phyloP scores from a whole-genome alignment of 345 rosid genomes.

The Populus ilicifolia region DNA sequence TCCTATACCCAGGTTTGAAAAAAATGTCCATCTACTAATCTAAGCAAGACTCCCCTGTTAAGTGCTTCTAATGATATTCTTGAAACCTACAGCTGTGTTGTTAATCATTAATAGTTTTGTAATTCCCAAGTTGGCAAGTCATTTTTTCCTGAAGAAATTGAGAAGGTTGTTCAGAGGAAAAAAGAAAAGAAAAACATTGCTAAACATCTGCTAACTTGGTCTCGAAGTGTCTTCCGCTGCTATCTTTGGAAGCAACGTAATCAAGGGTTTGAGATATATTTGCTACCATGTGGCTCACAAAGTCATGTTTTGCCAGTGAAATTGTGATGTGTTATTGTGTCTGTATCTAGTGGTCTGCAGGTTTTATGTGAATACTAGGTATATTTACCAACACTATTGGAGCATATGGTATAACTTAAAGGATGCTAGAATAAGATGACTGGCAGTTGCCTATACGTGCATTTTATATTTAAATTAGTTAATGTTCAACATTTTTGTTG shows the following conservation, averaged over 20 bases:
- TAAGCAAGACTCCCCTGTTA: background rate
- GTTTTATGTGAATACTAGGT: background rate
- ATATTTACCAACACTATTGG: too few species aligned
- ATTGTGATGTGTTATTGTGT: background rate
- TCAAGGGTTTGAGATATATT: background rate
- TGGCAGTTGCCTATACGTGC: too few species aligned
- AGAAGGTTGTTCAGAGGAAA: too few species aligned
- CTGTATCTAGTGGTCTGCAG: background rate
- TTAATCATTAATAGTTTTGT: too few species aligned
- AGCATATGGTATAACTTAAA: too few species aligned
- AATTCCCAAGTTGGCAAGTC: too few species aligned
- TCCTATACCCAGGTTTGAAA: conserved; percentile 67
- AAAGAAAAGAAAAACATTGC: background rate
- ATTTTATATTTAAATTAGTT: too few species aligned
- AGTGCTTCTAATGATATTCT: background rate
- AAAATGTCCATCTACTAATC: background rate
- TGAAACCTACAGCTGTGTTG: background rate
- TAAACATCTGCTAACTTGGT: background rate
- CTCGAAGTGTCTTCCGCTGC: background rate
- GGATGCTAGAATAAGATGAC: too few species aligned
- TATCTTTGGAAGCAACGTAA: background rate
- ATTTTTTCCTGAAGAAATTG: too few species aligned
- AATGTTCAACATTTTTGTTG: too few species aligned
- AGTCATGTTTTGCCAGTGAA: background rate
- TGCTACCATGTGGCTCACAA: background rate